Conservation (phyloP, 148 eudicot genomes). For the Silene conica region DNA sequence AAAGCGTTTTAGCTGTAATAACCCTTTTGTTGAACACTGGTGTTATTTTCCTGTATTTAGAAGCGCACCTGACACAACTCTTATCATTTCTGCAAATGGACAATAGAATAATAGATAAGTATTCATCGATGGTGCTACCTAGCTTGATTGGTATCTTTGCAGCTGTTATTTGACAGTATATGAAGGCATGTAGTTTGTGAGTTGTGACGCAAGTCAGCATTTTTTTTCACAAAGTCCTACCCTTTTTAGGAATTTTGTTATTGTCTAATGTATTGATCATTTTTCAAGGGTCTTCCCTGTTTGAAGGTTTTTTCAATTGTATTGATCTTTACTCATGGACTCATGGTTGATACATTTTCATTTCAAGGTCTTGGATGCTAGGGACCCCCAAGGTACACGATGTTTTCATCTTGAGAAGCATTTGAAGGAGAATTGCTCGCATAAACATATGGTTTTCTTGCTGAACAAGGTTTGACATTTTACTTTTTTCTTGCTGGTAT, state of each 20-base stretch:
- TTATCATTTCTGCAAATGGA: no score
- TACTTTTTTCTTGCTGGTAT: not conserved
- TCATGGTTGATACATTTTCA: not conserved
- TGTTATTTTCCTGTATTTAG: no score
- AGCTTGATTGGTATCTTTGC: no score
- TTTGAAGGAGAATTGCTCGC: constrained; percentile 80
- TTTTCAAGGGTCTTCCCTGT: not conserved
- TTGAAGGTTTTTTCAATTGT: not conserved
- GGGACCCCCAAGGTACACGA: constrained; percentile 96
- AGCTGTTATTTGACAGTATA: no score
- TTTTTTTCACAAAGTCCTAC: not conserved
- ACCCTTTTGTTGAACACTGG: not conserved
- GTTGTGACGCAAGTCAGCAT: not conserved
- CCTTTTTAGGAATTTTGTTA: no score
- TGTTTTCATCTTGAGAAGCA: constrained; percentile 97
- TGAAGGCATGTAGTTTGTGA: not conserved
- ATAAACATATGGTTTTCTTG: constrained; percentile 83
- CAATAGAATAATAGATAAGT: no score
- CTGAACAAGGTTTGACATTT: constrained; percentile 58
- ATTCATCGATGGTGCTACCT: no score
- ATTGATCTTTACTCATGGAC: not conserved
- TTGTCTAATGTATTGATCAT: no score
- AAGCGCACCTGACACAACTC: no score
- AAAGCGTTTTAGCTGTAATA: not conserved
- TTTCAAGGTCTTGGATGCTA: constrained; percentile 85